Base-by-base conservation (phyloP, 371 early-diverging fungal species). In the Parasitella parasitica region DNA sequence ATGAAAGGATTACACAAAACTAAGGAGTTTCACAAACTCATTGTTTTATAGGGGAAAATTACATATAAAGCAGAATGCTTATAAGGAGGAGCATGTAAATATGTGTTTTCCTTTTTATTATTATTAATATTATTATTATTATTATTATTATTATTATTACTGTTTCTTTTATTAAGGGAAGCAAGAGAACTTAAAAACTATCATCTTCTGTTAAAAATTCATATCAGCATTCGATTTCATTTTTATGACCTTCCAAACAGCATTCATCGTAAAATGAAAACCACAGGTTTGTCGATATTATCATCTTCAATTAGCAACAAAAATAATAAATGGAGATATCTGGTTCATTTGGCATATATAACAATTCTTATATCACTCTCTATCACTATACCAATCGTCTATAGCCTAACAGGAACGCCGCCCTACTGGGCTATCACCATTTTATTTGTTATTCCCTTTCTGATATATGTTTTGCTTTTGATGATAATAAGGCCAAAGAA, bases 381-480 rank as follows among this genome's bases (percentile, higher is more conserved):
- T 7, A 22, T 57, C 9, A 38, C 30, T 30, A 20, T 52, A 41
- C 60, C 60, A 11, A 22, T 60, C 20, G 13, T 52, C 13, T 37
- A 52, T 22, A 52, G 22, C 6, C 7, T 28, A 13, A 52, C 52
- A 30, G 51, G 57, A 5, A 24, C 39, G 9, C 57, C 52, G 3
- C 57, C 63, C 4, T 51, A 38, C 18, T 63, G 63, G 63, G 35
- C 52, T 6, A 57, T 63, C 26, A 32, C 28, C 28, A 15, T 49
- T 28, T 11, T 49, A n/a, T 49, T 28, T 15, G 7, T 28, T 5
- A 28, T 49, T 24, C 49, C 49, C 0, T 49, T 49, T 24, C 2
- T 16, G 13, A 16, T 49, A 11, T 49, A 49, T 20, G 3, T 43
- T 18, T 43, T 20, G 6, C 43, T 43, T 11, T 20, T 41, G n/a